phyloP scores from a whole-genome alignment of 2,329 filamentous ascomycete species.

The Calonectria henricotiae region DNA sequence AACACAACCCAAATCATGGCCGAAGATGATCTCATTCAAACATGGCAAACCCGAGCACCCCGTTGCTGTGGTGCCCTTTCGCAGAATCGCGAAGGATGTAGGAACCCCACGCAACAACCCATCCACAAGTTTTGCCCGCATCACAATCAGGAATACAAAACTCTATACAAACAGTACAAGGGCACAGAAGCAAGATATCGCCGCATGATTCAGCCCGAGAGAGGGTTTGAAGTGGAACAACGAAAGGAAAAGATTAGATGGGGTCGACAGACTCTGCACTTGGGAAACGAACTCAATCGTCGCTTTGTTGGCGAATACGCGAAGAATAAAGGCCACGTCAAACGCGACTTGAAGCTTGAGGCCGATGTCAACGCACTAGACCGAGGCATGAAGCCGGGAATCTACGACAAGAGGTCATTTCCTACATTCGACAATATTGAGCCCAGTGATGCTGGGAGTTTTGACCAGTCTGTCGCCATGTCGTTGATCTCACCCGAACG shows the following conservation, averaged over 20 bases:
- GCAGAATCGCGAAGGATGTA: neutral
- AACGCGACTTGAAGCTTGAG: neutral
- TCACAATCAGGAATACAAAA: constrained; percentile 11
- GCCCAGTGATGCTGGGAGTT: neutral
- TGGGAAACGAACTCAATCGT: neutral
- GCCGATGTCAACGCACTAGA: neutral
- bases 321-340: neutral
- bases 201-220: neutral
- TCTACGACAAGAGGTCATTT: neutral
- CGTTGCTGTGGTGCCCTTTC: constrained; percentile 6
- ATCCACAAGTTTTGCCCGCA: constrained; percentile 1
- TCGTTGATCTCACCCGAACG: constrained; percentile 1
- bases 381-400: neutral
- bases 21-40: neutral
- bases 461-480: neutral
- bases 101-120: neutral
- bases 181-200: constrained; percentile 2
- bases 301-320: constrained; percentile 8
- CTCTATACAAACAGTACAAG: constrained; percentile 6
- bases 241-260: neutral
- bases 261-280: neutral
- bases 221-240: neutral
- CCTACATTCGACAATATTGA: neutral
- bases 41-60: neutral
- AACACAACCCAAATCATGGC: neutral